A percentile compares a stretch with the other conserved stretches of the same genome.
Evolutionary conservation across 2,329 filamentous ascomycete genomes (phyloP).

Genomic region (Aspergillus jensenii): DNA sequence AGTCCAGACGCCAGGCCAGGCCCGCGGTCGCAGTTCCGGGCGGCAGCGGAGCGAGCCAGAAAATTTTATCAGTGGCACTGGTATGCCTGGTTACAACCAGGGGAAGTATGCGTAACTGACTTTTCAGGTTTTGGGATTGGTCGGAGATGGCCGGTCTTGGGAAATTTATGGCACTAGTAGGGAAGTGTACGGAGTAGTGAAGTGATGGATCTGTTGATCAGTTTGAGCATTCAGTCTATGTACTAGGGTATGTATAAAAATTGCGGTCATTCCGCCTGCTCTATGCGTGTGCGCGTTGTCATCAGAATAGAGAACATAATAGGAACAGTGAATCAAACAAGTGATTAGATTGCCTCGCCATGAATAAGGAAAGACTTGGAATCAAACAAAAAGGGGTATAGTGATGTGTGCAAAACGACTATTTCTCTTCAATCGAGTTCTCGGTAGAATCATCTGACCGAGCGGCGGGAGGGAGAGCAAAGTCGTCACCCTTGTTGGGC

Average conservation of each 20-base stretch:
- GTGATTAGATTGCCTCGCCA: neutral
- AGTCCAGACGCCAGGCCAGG: too few species aligned
- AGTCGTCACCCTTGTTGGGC: constrained; percentile 30
- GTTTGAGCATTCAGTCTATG: constrained; percentile 6
- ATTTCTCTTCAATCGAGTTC: constrained; percentile 23
- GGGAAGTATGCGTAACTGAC: too few species aligned
- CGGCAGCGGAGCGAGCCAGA: too few species aligned
- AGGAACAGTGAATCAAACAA: constrained; percentile 9
- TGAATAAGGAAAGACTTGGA: neutral
- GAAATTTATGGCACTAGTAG: neutral
- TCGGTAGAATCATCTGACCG: constrained; percentile 24
- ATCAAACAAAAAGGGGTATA: constrained; percentile 12
- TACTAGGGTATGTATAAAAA: constrained; percentile 9
- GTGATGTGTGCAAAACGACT: neutral
- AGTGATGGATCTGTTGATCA: neutral
- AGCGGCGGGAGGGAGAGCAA: constrained; percentile 36
- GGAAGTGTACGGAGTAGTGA: neutral
- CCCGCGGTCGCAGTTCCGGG: too few species aligned
- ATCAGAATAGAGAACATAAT: neutral
- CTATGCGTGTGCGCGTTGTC: neutral
- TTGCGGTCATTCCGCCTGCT: neutral
- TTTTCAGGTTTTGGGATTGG: neutral
- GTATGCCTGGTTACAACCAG: too few species aligned
- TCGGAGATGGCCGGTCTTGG: neutral
- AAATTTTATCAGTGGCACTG: too few species aligned